phyloP scores from a whole-genome alignment of 2,329 filamentous ascomycete genomes.

The Colletotrichum trifolii region DNA sequence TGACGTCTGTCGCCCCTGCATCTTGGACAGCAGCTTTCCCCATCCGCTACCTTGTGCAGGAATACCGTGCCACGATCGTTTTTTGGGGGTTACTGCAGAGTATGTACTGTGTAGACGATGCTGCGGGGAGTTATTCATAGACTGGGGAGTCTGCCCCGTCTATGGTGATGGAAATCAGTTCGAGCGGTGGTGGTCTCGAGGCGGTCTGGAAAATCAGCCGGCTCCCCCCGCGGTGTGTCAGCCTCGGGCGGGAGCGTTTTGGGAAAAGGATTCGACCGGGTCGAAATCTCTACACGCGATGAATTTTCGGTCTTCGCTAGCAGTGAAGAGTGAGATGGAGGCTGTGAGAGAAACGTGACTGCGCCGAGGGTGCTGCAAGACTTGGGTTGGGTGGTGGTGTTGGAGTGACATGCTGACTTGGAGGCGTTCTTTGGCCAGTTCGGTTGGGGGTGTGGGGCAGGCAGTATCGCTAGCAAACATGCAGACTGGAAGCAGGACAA shows the following conservation, averaged over 20 bases:
- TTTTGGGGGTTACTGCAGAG: conserved; percentile 8
- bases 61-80: neutral
- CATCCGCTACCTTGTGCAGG: conserved; percentile 2
- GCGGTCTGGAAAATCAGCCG: too few relatives aligned
- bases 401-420: neutral
- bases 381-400: neutral
- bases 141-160: neutral
- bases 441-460: neutral
- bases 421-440: neutral
- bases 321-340: neutral
- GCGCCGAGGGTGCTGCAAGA: neutral
- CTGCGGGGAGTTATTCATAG: neutral
- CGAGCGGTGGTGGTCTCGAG: neutral
- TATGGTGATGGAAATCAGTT: neutral
- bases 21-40: neutral
- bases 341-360: neutral
- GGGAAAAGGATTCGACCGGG: too few relatives aligned
- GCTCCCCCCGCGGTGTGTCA: too few relatives aligned
- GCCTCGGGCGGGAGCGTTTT: too few relatives aligned
- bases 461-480: neutral
- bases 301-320: too few relatives aligned
- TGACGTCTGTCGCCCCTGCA: conserved; percentile 9
- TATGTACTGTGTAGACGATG: neutral
- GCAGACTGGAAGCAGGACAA: neutral
- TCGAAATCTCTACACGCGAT: too few relatives aligned